phyloP scores from a whole-genome alignment of 306 rosid genomes.

The Prunus davidiana region DNA sequence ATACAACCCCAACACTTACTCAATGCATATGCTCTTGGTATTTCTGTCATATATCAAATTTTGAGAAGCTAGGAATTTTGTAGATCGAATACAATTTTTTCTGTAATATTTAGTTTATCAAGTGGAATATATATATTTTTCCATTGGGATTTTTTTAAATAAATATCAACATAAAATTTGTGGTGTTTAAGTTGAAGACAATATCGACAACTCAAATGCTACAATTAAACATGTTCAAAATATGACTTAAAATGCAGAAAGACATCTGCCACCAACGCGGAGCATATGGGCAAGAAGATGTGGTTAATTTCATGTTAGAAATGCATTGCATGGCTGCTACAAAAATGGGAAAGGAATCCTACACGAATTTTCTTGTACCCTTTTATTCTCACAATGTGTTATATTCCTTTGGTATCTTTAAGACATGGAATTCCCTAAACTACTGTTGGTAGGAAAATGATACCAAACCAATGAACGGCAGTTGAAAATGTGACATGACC shows the following conservation, averaged over 20 bases:
- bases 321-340: not conserved
- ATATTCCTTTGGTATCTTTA: slow-evolving; percentile 5
- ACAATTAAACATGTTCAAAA: too few relatives aligned
- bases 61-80: not conserved
- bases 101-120: not conserved
- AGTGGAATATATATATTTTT: not conserved
- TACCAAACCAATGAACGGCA: not conserved
- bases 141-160: not conserved
- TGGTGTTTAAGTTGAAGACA: too few relatives aligned
- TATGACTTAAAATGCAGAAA: not conserved
- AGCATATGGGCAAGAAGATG: not conserved
- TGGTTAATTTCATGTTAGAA: not conserved
- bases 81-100: not conserved
- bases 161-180: too few relatives aligned
- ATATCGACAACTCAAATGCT: too few relatives aligned
- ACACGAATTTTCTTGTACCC: not conserved
- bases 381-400: not conserved
- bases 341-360: slow-evolving; percentile 1
- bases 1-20: too few relatives aligned
- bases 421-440: not conserved
- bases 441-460: not conserved
- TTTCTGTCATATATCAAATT: not conserved
- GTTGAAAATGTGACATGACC: not conserved
- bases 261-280: not conserved
- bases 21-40: not conserved